phyloP scores from a whole-genome alignment of 169 alveolate genomes.

The Plasmodium yoelii region DNA sequence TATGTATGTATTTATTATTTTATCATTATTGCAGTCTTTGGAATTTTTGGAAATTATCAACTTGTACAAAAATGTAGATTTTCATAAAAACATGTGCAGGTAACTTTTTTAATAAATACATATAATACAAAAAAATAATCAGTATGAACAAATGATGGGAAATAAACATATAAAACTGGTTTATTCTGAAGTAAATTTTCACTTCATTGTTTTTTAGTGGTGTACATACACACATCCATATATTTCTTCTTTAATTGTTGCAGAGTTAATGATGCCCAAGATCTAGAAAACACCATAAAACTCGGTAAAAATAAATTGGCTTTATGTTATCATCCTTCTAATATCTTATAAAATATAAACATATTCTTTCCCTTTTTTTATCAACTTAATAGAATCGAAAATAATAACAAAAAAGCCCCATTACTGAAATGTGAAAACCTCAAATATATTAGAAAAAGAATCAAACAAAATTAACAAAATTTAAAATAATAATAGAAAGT shows the following conservation, averaged over 20 bases:
- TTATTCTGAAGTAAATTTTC: too few species aligned
- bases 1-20: conserved; percentile 1
- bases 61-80: conserved; percentile 62
- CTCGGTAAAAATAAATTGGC: conserved; percentile 23
- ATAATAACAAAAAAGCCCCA: conserved; percentile 22
- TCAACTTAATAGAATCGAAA: conserved; percentile 49
- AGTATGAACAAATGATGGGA: background rate
- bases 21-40: conserved; percentile 50
- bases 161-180: background rate
- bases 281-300: conserved; percentile 55
- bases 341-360: background rate
- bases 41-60: conserved; percentile 71
- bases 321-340: background rate
- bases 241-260: background rate
- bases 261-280: conserved; percentile 66
- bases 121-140: conserved; percentile 5
- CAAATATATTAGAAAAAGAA: background rate
- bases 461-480: background rate
- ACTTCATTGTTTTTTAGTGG: too few species aligned
- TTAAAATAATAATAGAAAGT: background rate
- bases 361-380: background rate
- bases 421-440: background rate
- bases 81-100: conserved; percentile 77
- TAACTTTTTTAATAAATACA: conserved; percentile 3
- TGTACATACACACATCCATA: too few species aligned